Evolutionary conservation across 2,329 filamentous ascomycete species (phyloP), one percentile per base, ranked within the genome.

Genomic region (Neophaeococcomyces aloes): DNA sequence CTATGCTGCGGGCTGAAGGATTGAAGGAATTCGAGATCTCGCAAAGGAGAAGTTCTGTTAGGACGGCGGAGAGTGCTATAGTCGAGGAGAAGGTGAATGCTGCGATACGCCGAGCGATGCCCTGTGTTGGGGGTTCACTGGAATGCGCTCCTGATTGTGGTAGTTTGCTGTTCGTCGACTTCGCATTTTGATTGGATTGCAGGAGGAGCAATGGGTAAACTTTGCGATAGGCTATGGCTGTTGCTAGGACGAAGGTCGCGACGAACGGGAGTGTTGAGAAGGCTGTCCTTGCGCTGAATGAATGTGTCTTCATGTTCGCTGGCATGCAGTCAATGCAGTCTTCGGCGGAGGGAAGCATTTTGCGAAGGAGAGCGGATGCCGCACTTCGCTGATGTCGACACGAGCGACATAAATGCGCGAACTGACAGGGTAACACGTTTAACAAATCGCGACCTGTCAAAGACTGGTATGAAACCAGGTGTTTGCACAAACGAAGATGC

Each of bases 1-100:
- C 84, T 21, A 82, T 59, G 17, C 74, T 75, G 47, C 86, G 72
- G 10, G 83, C 84, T 25, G 69, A 68, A 5, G 78, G 72, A 50
- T 81, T 74, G n/a, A 86, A 72, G 4, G 82, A 71, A 56, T 86
- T 84, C 19, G 83, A 79, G 33, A 94, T 85, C 63, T 94, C 86
- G 55, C 84, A 86, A 7, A 94, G 72, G 35, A 94, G 83, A 52
- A 94, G 66, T 62, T 88, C 81, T 2, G 79, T 85, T 35, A 94
- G 69, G 1, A 89, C 83, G 29, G 81, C 75, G 4, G 86, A 82
- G 7, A 93, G 71, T 1, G 78, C 85, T 29, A 91, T 76, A 7
- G 84, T 93, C 1, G 78, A 74, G 5, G 83, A 79, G 61, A 93
- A 93, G 1, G 83, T 78, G 45, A 74, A 64, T 11, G 78, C 79